A percentile compares a stretch with the other conserved stretches of the same genome.
These are phyloP conservation scores for Aspergillus sp. DNA, from an alignment of 2,329 filamentous ascomycete genomes.

Conservation along the genomic window DNA sequence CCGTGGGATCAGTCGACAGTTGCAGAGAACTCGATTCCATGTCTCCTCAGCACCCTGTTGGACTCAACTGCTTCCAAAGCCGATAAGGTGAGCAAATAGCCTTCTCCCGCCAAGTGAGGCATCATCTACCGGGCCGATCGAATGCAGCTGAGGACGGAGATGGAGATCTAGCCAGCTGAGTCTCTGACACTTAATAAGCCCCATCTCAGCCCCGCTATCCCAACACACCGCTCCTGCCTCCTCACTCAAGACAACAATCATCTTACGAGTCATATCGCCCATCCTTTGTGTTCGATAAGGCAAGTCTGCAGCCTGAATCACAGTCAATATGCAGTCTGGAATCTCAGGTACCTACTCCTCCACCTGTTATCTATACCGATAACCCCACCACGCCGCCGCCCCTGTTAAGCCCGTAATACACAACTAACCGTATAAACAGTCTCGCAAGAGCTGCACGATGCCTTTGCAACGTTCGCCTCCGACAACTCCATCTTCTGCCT, in stretches of 20 bases:
- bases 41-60: background rate
- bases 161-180: background rate
- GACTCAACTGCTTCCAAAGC: background rate
- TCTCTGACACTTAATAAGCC: background rate
- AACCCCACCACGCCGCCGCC: background rate
- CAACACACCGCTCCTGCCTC: conserved; percentile 26
- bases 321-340: conserved; percentile 48
- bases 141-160: background rate
- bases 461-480: conserved; percentile 45
- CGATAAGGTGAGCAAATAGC: background rate
- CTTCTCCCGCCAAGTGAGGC: background rate
- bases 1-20: background rate
- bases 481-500: conserved; percentile 45
- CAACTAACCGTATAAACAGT: conserved; percentile 27
- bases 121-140: background rate
- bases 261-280: background rate
- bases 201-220: conserved; percentile 15
- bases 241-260: background rate
- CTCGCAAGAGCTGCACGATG: conserved; percentile 47
- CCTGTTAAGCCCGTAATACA: background rate
- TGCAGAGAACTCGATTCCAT: background rate
- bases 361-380: background rate
- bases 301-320: conserved; percentile 13
- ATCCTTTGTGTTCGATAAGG: conserved; percentile 9
- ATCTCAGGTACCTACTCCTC: conserved; percentile 41